Base-by-base conservation (phyloP, 1,139 yeast genomes). In the Ogataea hybrid region DNA sequence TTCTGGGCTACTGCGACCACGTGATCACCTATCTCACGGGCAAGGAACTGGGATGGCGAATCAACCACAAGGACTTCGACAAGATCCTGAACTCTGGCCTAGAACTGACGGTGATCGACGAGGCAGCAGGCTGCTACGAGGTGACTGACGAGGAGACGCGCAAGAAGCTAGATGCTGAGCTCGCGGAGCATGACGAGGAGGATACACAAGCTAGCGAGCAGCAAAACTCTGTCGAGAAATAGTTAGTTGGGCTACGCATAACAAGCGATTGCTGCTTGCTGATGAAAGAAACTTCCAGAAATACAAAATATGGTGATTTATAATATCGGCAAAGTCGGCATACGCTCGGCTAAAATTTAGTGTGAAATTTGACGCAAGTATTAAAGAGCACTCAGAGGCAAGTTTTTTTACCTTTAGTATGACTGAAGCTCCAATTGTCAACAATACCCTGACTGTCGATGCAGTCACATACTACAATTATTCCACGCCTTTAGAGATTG, bases 1-100 rank as follows among this genome's bases (percentile, higher is more conserved):
- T 92, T 14, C 67, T 90, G 35, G 97, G 97, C 0, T 79, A 77
- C 52, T 89, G 97, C 65, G 97, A 92, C 59, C 95, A 87, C 51
- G 88, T 79, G 9, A 92, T 90, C 7, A 75, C 81, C 30, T 78
- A 79, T 61, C 63, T 90, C 3, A 72, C 83, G 44, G 58, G 59
- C 3, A 70, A 73, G 29, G 65, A 70, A 47, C 67, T 88, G 37
- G 77, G 76, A 1, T 88, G 96, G 96, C 63, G 69, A 5, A 69
- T 88, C 34, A 71, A 79, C 0, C 95, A 86, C 54, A 67, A 71
- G 17, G 73, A 57, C 55, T 68, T 57, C 32, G 50, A 58, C 1
- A 51, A 53, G 31, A 61, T 68, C 5, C n/a, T 48, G 27, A 18
- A 58, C 8, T 59, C 63, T n/a, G 66, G 60, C 0, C 46, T 67